Evolutionary conservation across 176 grass and related monocot species (phyloP), one percentile per base, ranked within the genome.

Genomic region (Echinochloa phyllopogon): DNA sequence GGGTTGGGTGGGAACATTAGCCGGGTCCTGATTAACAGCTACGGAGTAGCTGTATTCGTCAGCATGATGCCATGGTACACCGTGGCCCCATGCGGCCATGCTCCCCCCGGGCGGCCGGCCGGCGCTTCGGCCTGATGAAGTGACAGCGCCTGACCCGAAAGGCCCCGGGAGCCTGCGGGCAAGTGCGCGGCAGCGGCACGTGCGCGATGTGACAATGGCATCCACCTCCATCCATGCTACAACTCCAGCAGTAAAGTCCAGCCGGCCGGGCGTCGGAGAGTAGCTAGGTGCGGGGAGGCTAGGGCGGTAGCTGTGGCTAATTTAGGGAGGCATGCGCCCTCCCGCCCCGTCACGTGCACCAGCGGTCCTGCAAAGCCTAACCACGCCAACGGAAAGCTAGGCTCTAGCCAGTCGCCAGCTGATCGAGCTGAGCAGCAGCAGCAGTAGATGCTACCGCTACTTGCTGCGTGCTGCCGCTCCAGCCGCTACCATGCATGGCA

Each of bases 301-400:
- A 78, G 5, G 6, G 3, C 16, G 49, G 49, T 75, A 85, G 88
- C 77, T 72, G 64, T n/a, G 57, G 79, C 84, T 78, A 73, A 78
- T 60, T 79, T 61, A 82, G 84, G 79, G 84, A 90, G 66, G 88
- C 88, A 87, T 90, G 88, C 88, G 66, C 41, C 88, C 84, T 85
- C 52, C 42, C 16, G 13, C 57, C 66, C 78, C 67, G 41, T 86
- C 84, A 86, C 59, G 79, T 86, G 74, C 79, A 73, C 58, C 79
- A 58, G 40, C 79, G 59, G 79, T 66, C 65, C 79, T 67, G 38
- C 72, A 86, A 77, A 89, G 71, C 77, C 25, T 78, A 80, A 69
- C 52, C 10, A 45, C 11, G 61, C 73, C 84, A 77, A 63, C 56
- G 78, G 50, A 81, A 40, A 50, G 47, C 48, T 53, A 74, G 25